Base-by-base conservation (phyloP, 345 rosid species). In the Salix purpurea region DNA sequence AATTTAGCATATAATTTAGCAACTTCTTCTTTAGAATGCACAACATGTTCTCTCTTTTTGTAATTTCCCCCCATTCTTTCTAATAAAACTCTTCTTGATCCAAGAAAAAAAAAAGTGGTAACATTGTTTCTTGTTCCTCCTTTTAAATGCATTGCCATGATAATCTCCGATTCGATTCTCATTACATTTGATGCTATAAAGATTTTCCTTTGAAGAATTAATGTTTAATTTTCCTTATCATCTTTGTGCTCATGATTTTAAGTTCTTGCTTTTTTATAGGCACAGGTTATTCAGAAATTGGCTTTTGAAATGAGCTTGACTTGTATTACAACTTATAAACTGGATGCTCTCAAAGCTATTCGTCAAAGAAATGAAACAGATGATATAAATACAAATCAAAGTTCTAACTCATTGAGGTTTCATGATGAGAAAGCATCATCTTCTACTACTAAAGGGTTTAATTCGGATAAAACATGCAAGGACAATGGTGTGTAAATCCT, bases 291-390 rank as follows among this genome's bases (percentile, higher is more conserved):
- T 74, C 86, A 91, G 81, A 91, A 92, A 65, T 80, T 91, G 89
- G 91, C 91, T 83, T 89, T 91, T 39, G 99, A 96, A 89, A 81
- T 93, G 92, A 88, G 97, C 21, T 87, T 93, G 83, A 90, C 83
- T 54, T 93, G 95, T 84, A 92, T 96, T 79, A 91, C 83, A 23
- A 86, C 98, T 8, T 92, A 86, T 79, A 96, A 88, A 82, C 73
- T 96, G 76, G 98, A 96, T 80, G 96, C 97, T 69, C 93, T 93
- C 67, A 93, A 96, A 87, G 86, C 98, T 83, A 94, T 93, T 82
- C 52, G 87, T 78, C 86, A 72, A 83, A 80, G 79, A 79, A 80
- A 60, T 79, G 90, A 76, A 74, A 79, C 84, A 72, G 69, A 73
- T 67, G 85, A 81, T 69, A 69, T 70, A 36, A 60, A 48, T 30